Evolutionary conservation across 768 basidiomycete species (phyloP), one percentile per base, ranked within the genome.

Genomic region (Boletus subcaerulescens): DNA sequence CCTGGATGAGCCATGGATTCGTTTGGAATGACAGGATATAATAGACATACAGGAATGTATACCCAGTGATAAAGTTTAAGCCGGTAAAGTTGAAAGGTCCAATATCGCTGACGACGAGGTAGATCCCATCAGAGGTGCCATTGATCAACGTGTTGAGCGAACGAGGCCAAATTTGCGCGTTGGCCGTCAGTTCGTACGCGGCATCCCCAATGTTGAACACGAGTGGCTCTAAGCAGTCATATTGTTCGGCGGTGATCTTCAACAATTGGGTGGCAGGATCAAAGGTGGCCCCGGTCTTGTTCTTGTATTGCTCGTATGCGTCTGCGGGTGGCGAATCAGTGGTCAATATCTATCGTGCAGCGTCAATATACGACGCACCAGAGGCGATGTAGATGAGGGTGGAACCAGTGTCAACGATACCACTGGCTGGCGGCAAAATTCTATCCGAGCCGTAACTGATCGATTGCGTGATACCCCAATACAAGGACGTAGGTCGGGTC

Each of bases 61-160:
- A 39, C 14, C 38, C 38, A 10, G 9, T 3, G 38, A 39, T n/a
- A 39, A 39, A 17, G 38, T 18, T 8, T n/a, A 3, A 10, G 14
- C 38, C 5, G 6, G 38, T 7, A 0, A 1, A 0, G 6, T 15
- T 14, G 4, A 9, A 0, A 18, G 17, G 1, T 15, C 38, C n/a
- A 18, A 18, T 18, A 14, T 39, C 38, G 38, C 38, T 18, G n/a
- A 39, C 38, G 9, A 39, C 10, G 17, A 39, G n/a, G 38, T 39
- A 39, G 17, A 39, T 39, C 14, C 3, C n/a, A 10, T 39, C 38
- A 14, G 17, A 9, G 5, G n/a, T 39, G 17, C 38, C 38, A 4
- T 14, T 14, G 5, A 9, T 39, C 12, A 1, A 1, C 0, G 1
- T 0, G 38, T 39, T 10, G n/a, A 39, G 38, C 38, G 38, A 39